Base-by-base conservation (phyloP, 2,329 filamentous ascomycete species). In the Ambrosiella cleistominuta region DNA sequence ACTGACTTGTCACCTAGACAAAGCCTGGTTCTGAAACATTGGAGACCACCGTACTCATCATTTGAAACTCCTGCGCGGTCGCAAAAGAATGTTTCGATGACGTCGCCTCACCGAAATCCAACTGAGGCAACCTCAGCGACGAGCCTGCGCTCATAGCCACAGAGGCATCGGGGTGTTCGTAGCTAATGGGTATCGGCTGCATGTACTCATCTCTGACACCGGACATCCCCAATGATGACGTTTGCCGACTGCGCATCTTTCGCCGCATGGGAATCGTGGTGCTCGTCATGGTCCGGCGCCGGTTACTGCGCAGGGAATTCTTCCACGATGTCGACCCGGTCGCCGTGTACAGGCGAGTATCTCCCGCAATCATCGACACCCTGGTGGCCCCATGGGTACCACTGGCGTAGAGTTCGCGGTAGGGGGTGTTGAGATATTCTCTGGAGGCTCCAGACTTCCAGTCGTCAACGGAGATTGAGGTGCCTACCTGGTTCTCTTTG, bases 171-270 rank as follows among this genome's bases (percentile, higher is more conserved):
- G 13, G 36, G 15, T 42, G 12, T 7, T 60, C 54, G 13, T 56
- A 60, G n/a, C 58, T 53, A 39, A 60, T 60, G 9, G 58, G 58
- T 6, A 60, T 60, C 5, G 58, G 57, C 47, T 60, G 58, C 54
- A 60, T 60, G n/a, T 52, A 53, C 15, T 60, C 59, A 36, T 58
- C 56, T 12, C 59, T 60, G 12, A 58, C 19, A 2, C 38, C 52
- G 11, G 51, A 58, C 27, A 39, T 47, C 1, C 19, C 56, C 12
- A 50, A 58, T 19, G 38, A 47, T 8, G 58, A 60, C 11, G 54
- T 57, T 19, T 56, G 56, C 40, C 59, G 39, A 50, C 59, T 58
- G 9, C 40, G 39, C 17, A 44, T 38, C 45, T 60, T 56, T 13
- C 50, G 47, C 36, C 58, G 38, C 17, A 44, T 38, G 7, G 58